Evolutionary conservation across 177 flowering plant species (phyloP).

Genomic region (Telopea speciosissima): DNA sequence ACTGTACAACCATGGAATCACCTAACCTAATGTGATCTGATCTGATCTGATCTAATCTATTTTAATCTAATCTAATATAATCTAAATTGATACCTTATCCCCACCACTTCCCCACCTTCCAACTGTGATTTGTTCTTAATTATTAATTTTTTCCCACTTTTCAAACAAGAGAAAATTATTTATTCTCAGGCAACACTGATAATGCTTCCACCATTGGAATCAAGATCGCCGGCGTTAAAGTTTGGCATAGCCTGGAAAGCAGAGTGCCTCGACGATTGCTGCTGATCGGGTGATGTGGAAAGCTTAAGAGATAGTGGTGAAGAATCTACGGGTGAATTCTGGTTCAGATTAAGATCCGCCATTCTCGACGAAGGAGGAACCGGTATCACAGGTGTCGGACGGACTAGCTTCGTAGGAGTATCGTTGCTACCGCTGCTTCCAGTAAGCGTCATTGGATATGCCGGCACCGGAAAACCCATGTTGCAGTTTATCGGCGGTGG

Average conservation of each 20-base stretch:
- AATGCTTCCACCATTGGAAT: slow-evolving; percentile 25
- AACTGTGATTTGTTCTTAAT: too few relatives aligned
- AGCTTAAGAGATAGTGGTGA: slow-evolving; percentile 44
- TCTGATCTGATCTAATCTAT: background rate
- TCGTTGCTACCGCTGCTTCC: too few relatives aligned
- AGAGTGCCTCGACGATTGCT: slow-evolving; percentile 36
- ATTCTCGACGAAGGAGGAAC: slow-evolving; percentile 18
- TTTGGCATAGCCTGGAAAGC: slow-evolving; percentile 41
- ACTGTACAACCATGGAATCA: background rate
- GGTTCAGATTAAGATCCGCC: slow-evolving; percentile 31
- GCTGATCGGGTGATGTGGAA: slow-evolving; percentile 32
- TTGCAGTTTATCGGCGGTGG: slow-evolving; percentile 5
- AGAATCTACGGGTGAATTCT: slow-evolving; percentile 26
- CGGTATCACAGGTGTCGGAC: slow-evolving; percentile 32
- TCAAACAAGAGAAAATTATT: background rate
- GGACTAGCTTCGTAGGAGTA: slow-evolving; percentile 30
- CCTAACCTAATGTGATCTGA: background rate
- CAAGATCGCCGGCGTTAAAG: slow-evolving; percentile 41
- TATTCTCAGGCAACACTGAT: slow-evolving; percentile 45
- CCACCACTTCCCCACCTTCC: background rate
- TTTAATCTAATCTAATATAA: background rate
- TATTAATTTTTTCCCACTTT: too few relatives aligned
- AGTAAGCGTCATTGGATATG: slow-evolving; percentile 8
- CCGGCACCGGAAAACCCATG: slow-evolving; percentile 17
- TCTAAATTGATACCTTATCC: background rate